These are phyloP conservation scores for Pelagophyceae sp. DNA, from an alignment of 352 stramenopile genomes.

Conservation along the genomic window DNA sequence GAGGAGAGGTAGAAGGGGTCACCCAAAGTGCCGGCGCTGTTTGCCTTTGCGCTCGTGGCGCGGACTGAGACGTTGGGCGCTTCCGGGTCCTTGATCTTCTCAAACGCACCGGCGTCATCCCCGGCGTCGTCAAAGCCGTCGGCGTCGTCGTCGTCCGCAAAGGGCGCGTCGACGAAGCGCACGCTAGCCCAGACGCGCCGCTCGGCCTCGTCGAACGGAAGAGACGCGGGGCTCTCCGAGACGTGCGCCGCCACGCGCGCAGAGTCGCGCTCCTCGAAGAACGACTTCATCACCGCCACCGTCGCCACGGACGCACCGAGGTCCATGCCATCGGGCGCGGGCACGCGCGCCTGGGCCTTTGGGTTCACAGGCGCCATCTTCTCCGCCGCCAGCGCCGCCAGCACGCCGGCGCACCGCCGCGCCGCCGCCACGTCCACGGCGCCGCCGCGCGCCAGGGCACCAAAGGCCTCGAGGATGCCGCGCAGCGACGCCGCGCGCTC, in stretches of 20 bases:
- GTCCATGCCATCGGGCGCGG: slow-evolving; percentile 61
- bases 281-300: not conserved
- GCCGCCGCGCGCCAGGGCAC: slow-evolving; percentile 19
- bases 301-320: slow-evolving; percentile 32
- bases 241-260: slow-evolving; percentile 53
- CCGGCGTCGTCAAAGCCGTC: not conserved
- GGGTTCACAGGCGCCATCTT: slow-evolving; percentile 68
- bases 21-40: slow-evolving; percentile 7
- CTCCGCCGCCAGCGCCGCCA: slow-evolving; percentile 62
- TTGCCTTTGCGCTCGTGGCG: slow-evolving; percentile 27
- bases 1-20: slow-evolving; percentile 49
- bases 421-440: slow-evolving; percentile 49
- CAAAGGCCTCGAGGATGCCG: slow-evolving; percentile 47
- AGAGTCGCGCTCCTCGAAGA: slow-evolving; percentile 30
- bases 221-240: slow-evolving; percentile 42
- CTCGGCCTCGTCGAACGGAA: slow-evolving; percentile 46
- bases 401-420: slow-evolving; percentile 27
- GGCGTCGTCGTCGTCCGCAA: slow-evolving; percentile 2
- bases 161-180: slow-evolving; percentile 23
- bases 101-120: slow-evolving; percentile 47
- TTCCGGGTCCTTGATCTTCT: slow-evolving; percentile 37
- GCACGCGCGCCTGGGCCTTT: slow-evolving; percentile 81
- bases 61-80: slow-evolving; percentile 46
- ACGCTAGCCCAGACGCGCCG: slow-evolving; percentile 43
- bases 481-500: slow-evolving; percentile 73